Evolutionary conservation across 768 basidiomycete genomes (phyloP), one percentile per base, ranked within the genome.

Genomic region (Kondoa subrosea): DNA sequence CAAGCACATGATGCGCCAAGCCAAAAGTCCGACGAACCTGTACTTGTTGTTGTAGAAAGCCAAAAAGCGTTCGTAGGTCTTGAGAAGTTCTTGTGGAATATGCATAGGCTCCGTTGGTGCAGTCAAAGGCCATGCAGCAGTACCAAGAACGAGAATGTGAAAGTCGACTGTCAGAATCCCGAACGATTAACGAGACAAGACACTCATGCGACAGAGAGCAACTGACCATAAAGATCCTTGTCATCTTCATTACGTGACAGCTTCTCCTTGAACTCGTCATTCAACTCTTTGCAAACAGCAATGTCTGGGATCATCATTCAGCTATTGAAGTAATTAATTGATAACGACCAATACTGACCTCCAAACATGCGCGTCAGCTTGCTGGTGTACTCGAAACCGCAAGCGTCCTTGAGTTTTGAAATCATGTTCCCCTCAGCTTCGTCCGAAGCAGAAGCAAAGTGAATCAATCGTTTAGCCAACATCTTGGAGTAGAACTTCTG

Each of bases 351-450:
- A 34, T 34, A 57, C 29, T 57, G 4, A 89, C 90, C 89, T 50
- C 88, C 91, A 77, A 99, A 91, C 93, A 97, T 96, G 76, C 89
- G 85, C 76, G 90, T 88, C 63, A 97, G 80, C 78, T 96, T 96
- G 79, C 87, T 87, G 40, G 91, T 95, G 77, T 96, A 95, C 73
- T 96, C 92, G 79, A 90, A 91, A 66, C 93, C 93, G 74, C 89
- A 95, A 4, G 88, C 88, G 74, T 92, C 91, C 81, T 95, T 96
- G 73, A 99, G 78, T 78, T 95, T 96, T 63, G 89, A 87, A 72
- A 96, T 95, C 93, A 99, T 99, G 77, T 87, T 91, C 29, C 89
- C 86, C 76, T 99, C 93, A 63, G 87, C 87, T 77, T 99, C 93
- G 73, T 96, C 92, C 1, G 92, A 96, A 4, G 89, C 89, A 14